These are phyloP conservation scores for Hymenoscyphus fructigenus DNA, from an alignment of 2,329 filamentous ascomycete genomes.

Conservation along the genomic window DNA sequence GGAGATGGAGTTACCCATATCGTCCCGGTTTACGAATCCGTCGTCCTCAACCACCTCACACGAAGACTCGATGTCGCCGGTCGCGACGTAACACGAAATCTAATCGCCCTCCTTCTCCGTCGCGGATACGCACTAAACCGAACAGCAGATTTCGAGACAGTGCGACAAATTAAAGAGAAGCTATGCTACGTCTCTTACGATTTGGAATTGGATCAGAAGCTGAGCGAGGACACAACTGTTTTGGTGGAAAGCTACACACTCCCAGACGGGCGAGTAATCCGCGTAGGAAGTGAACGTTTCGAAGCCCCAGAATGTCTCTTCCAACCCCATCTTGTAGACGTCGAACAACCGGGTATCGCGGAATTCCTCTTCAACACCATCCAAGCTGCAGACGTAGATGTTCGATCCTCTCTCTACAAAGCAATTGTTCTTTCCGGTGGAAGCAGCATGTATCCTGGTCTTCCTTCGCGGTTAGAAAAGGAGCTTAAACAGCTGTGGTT, in stretches of 20 bases:
- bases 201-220: slow-evolving; percentile 89
- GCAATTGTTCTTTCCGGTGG: slow-evolving; percentile 95
- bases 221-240: slow-evolving; percentile 96
- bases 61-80: slow-evolving; percentile 92
- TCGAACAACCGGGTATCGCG: slow-evolving; percentile 93
- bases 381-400: slow-evolving; percentile 91
- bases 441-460: slow-evolving; percentile 97
- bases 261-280: slow-evolving; percentile 92
- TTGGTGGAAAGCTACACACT: slow-evolving; percentile 97
- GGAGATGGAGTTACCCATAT: slow-evolving; percentile 98
- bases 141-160: slow-evolving; percentile 98
- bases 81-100: slow-evolving; percentile 95
- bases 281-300: slow-evolving; percentile 94
- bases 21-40: slow-evolving; percentile 96
- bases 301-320: slow-evolving; percentile 98
- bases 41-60: slow-evolving; percentile 95
- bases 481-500: slow-evolving; percentile 99
- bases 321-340: slow-evolving; percentile 96
- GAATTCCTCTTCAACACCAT: slow-evolving; percentile 99
- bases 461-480: slow-evolving; percentile 94
- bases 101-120: slow-evolving; percentile 90
- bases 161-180: slow-evolving; percentile 99
- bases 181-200: slow-evolving; percentile 99
- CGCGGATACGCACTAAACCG: slow-evolving; percentile 96
- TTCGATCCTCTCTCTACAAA: slow-evolving; percentile 91